These are phyloP conservation scores for Backusella tuberculispora DNA, from an alignment of 192 early-diverging fungal genomes.

Conservation along the genomic window DNA sequence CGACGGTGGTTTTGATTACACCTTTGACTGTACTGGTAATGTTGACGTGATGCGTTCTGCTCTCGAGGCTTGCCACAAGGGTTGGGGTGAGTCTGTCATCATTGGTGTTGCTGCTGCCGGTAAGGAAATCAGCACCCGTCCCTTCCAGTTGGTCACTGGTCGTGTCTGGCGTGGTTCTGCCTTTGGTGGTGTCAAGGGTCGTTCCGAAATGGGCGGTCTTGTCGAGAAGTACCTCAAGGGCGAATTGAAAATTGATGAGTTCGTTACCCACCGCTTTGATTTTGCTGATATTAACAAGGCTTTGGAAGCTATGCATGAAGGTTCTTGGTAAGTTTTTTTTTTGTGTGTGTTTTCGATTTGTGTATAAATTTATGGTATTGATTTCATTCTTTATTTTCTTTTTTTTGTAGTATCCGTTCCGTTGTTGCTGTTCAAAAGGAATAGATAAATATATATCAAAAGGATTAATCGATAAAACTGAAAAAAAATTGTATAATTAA, in stretches of 20 bases:
- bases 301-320: conserved; percentile 87
- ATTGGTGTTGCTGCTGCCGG: conserved; percentile 93
- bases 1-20: conserved; percentile 95
- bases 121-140: conserved; percentile 91
- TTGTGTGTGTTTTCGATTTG: neutral
- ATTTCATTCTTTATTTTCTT: neutral
- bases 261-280: conserved; percentile 82
- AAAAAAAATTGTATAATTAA: conserved; percentile 1
- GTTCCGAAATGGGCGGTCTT: conserved; percentile 84
- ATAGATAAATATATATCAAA: neutral
- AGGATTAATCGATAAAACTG: neutral
- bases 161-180: conserved; percentile 96
- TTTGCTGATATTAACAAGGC: conserved; percentile 92
- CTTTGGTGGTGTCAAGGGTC: conserved; percentile 97
- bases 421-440: conserved; percentile 37
- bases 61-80: conserved; percentile 89
- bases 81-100: conserved; percentile 91
- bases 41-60: conserved; percentile 93
- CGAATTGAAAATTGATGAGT: conserved; percentile 90
- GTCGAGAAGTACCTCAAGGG: conserved; percentile 86
- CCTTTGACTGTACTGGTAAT: conserved; percentile 96
- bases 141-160: conserved; percentile 97
- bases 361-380: neutral
- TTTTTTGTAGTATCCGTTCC: conserved; percentile 38
- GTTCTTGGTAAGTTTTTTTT: conserved; percentile 56